phyloP scores from a whole-genome alignment of 441 rosid species.

The Adansonia madagascariensis region DNA sequence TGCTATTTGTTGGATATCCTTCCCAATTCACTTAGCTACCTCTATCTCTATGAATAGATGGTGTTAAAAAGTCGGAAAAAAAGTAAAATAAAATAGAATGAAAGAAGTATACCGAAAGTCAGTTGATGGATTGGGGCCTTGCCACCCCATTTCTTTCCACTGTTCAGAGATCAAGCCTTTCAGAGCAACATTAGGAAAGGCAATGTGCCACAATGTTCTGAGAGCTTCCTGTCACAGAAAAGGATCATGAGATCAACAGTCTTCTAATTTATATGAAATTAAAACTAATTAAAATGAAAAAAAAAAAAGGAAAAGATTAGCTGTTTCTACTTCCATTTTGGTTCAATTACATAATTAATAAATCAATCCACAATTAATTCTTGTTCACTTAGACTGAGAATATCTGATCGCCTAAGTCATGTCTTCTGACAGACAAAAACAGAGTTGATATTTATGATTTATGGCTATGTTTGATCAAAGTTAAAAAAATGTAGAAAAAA shows the following conservation, averaged over 20 bases:
- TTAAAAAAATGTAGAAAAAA: no score
- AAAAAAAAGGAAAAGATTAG: background rate
- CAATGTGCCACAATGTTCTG: slow-evolving; percentile 68
- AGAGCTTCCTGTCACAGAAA: slow-evolving; percentile 71
- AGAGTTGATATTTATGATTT: background rate
- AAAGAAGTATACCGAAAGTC: slow-evolving; percentile 73
- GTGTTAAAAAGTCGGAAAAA: background rate
- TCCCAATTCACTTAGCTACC: background rate
- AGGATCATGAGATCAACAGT: slow-evolving; percentile 5
- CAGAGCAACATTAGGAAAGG: slow-evolving; percentile 69
- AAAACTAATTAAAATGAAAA: background rate
- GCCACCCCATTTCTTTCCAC: slow-evolving; percentile 99
- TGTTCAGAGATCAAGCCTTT: slow-evolving; percentile 82
- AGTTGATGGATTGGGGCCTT: slow-evolving; percentile 96
- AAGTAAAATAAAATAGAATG: background rate
- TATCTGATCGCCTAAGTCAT: background rate
- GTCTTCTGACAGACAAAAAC: background rate
- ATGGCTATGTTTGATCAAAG: no score
- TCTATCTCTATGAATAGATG: background rate
- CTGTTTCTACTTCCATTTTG: background rate
- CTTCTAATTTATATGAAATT: background rate
- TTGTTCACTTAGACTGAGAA: background rate
- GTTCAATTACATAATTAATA: background rate
- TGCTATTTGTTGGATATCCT: background rate
- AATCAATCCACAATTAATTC: background rate